Base-by-base conservation (phyloP, 192 early-diverging fungal species). In the Mortierella hygrophila region DNA sequence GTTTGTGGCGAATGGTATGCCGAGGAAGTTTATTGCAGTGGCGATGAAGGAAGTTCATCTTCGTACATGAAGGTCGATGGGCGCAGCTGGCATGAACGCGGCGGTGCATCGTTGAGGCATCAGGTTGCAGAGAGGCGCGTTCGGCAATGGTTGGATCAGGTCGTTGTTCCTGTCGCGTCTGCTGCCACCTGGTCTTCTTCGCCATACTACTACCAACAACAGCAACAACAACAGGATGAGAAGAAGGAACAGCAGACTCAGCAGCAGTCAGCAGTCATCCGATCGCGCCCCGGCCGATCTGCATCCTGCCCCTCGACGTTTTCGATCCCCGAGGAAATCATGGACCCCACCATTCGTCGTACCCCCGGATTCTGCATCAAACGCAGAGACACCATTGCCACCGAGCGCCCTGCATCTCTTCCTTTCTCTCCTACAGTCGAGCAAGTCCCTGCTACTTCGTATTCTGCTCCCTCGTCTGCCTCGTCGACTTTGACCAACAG, bases 1-100 rank as follows among this genome's bases (percentile, higher is more conserved):
- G 76, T 86, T 32, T 86, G 84, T 47, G 84, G 84, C 8, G 84
- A 86, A 54, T 86, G 84, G 84, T 86, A 81, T 41, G 79, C 79
- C 52, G 79, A 86, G 68, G 79, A 80, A 26, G 79, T 79, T 2
- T 75, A 70, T 32, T 73, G 69, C 26, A 55, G 49, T 52, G 49
- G 49, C 49, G 49, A 52, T 52, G 49, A 78, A 54, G 60, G 73
- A 18, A 44, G 73, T 21, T 76, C 78, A 1, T 46, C 70, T 63
- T 68, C 70, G 72, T 68, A 47, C 49, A 35, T 6, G 47, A 72
- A 37, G 29, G 72, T 78, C 32, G 82, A 78, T 65, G 83, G 78
- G 35, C 68, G 83, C 44, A 46, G 68, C 26, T 85, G 83, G 83
- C 83, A 85, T 76, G 83, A 85, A 41, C 73, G 63, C 23, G 52